Evolutionary conservation across 2,329 filamentous ascomycete species (phyloP), one percentile per base, ranked within the genome.

Genomic region (Trichoderma sp.): DNA sequence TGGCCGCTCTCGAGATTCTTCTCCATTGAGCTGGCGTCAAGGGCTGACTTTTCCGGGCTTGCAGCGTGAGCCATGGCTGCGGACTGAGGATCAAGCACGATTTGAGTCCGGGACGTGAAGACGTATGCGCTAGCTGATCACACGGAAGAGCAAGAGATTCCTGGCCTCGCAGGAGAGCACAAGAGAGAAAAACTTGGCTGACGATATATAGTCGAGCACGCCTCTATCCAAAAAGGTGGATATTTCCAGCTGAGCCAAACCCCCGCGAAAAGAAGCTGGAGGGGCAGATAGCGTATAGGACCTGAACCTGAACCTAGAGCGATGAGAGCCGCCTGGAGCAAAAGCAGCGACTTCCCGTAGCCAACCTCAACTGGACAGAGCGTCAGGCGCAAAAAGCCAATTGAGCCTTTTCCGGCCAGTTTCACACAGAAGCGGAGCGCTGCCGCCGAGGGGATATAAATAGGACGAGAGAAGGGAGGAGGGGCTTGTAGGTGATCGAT

Each of bases 11-110:
- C 60, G 18, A 68, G 24, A 26, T 71, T 59, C 26, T 71, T 64
- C 63, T 74, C 73, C 64, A 73, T 59, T 54, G 59, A 66, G 28
- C 56, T 66, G 52, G 68, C 14, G 58, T 71, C 71, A 14, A 67
- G 46, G 28, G 51, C 56, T 37, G 59, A 66, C 46, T 46, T 58
- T 18, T 68, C 70, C 49, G 37, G 37, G 32, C 30, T 58, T 56
- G 32, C 32, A 54, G 43, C n/a, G 28, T 30, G 24, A 59, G 54
- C 28, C 67, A 69, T 69, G 54, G 60, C 34, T 59, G 59, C 37
- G 43, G 43, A 51, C 59, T 65, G 26, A 46, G 10, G 26, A 30
- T 43, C 59, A 39, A 28, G 37, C 54, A 63, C 60, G 43, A n/a
- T 26, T 30, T 32, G 49, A 46, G n/a, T 39, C n/a, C 43, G 26